Evolutionary conservation across 2,329 filamentous ascomycete species (phyloP).

Genomic region (Clarireedia hainanense): DNA sequence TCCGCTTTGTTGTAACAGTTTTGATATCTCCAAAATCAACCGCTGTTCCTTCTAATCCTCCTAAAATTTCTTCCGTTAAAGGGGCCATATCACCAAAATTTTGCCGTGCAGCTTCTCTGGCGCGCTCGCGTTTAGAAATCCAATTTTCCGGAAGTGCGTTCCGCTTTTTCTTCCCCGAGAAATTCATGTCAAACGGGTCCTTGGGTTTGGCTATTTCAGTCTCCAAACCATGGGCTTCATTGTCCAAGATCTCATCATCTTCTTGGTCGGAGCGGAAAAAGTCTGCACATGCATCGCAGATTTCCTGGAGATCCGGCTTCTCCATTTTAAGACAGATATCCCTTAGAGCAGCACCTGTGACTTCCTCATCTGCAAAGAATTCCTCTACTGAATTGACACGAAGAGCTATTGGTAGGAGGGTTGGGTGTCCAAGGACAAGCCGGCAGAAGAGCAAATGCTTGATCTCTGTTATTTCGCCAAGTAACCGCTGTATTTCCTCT

Average conservation of each 20-base stretch:
- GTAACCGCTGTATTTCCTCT: conserved; percentile 35
- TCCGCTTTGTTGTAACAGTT: conserved; percentile 29
- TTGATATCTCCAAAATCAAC: conserved; percentile 30
- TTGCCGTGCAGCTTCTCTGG: conserved; percentile 11
- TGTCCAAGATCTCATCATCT: conserved; percentile 29
- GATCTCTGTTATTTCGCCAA: conserved; percentile 40
- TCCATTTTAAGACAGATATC: conserved; percentile 42
- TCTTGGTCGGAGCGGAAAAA: conserved; percentile 35
- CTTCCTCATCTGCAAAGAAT: conserved; percentile 35
- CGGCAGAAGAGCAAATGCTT: conserved; percentile 42
- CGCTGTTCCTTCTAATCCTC: conserved; percentile 18
- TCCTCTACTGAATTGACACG: conserved; percentile 37
- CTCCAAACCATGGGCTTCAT: conserved; percentile 18
- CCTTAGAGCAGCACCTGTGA: conserved; percentile 36
- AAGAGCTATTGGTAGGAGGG: conserved; percentile 38
- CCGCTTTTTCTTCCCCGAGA: not conserved
- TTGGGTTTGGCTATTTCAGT: not conserved
- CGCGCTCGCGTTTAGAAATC: conserved; percentile 21
- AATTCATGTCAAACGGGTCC: conserved; percentile 7
- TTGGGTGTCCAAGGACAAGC: conserved; percentile 37
- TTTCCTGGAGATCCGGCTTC: conserved; percentile 39
- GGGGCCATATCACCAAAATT: conserved; percentile 23
- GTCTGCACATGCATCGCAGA: conserved; percentile 44
- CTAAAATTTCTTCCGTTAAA: conserved; percentile 20
- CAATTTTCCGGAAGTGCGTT: conserved; percentile 22